phyloP scores from a whole-genome alignment of 805 yeast genomes.

The Maudiozyma turicensis region DNA sequence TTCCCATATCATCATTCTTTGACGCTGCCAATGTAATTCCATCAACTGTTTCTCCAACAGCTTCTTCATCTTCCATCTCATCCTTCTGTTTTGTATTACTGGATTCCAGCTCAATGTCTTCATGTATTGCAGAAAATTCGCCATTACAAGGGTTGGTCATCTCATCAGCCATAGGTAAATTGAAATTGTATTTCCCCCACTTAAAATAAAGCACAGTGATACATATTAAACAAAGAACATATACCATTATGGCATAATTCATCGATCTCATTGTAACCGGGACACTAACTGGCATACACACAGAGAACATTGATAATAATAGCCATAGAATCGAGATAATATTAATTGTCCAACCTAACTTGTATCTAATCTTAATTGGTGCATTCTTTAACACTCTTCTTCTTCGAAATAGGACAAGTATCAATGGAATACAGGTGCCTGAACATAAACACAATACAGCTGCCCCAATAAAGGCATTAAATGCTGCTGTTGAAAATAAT shows the following conservation, averaged over 20 bases:
- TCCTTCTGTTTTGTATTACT: not conserved
- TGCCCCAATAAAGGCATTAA: conserved; percentile 77
- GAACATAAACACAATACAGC: conserved; percentile 66
- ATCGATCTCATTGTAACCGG: conserved; percentile 36
- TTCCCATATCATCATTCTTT: not conserved
- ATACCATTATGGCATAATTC: conserved; percentile 55
- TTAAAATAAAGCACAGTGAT: conserved; percentile 42
- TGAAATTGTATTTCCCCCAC: conserved; percentile 57
- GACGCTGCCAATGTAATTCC: not conserved
- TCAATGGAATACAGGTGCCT: conserved; percentile 69
- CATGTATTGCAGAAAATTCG: not conserved
- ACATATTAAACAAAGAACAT: conserved; percentile 36
- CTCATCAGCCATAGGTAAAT: conserved; percentile 44
- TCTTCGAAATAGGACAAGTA: conserved; percentile 49
- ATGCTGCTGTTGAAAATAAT: conserved; percentile 60
- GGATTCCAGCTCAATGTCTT: not conserved
- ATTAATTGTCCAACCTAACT: conserved; percentile 57
- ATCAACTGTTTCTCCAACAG: not conserved
- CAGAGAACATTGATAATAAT: conserved; percentile 43
- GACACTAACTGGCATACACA: conserved; percentile 65
- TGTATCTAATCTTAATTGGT: conserved; percentile 49
- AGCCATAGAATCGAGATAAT: conserved; percentile 52
- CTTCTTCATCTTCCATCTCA: not conserved
- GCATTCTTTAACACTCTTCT: conserved; percentile 58
- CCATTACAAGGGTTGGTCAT: not conserved